phyloP scores from a whole-genome alignment of 345 rosid genomes.

The Gossypium sturtianum region DNA sequence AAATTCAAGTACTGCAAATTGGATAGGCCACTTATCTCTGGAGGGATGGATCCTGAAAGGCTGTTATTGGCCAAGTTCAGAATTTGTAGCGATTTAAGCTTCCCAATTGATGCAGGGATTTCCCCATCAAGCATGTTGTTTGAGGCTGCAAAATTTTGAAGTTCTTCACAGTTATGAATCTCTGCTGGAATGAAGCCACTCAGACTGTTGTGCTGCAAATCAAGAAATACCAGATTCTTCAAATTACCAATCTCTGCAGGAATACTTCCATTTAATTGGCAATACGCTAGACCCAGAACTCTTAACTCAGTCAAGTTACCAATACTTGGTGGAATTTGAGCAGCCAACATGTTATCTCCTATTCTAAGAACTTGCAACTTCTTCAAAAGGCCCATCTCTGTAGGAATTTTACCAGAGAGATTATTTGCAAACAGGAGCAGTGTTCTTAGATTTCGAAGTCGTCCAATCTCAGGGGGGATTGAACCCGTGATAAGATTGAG shows the following conservation, averaged over 20 bases:
- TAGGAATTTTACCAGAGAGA: constrained; percentile 67
- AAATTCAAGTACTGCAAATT: constrained; percentile 52
- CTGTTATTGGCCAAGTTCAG: constrained; percentile 74
- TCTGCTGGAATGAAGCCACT: constrained; percentile 58
- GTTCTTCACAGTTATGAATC: constrained; percentile 39
- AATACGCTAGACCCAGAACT: constrained; percentile 50
- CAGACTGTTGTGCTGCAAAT: constrained; percentile 54
- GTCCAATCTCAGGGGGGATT: constrained; percentile 57
- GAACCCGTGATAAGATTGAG: constrained; percentile 47
- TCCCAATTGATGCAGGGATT: constrained; percentile 50
- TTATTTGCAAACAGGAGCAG: constrained; percentile 59
- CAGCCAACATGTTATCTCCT: constrained; percentile 58
- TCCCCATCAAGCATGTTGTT: constrained; percentile 65
- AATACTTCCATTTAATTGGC: constrained; percentile 64
- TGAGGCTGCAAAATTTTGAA: constrained; percentile 46
- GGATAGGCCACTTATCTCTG: constrained; percentile 49
- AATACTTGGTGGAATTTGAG: constrained; percentile 45
- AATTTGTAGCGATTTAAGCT: constrained; percentile 41
- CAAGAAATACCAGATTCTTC: constrained; percentile 42
- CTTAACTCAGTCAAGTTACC: constrained; percentile 60
- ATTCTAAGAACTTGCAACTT: constrained; percentile 57
- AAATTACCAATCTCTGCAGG: constrained; percentile 70
- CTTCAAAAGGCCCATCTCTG: constrained; percentile 48
- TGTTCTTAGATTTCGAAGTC: constrained; percentile 53
- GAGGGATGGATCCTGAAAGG: constrained; percentile 59